Evolutionary conservation across 1,139 yeast genomes (phyloP).

Genomic region (Pichia sp.): DNA sequence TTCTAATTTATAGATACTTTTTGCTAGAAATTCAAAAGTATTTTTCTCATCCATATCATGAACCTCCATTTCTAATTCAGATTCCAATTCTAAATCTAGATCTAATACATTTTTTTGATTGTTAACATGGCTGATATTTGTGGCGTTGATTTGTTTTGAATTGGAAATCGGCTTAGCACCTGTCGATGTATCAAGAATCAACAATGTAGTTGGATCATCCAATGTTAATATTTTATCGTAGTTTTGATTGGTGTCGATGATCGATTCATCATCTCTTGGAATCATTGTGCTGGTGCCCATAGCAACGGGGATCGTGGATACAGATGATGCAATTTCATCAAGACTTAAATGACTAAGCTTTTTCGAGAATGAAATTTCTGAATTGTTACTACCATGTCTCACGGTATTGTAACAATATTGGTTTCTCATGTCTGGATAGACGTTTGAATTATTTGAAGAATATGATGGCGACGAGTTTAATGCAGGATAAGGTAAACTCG

Average conservation of each 20-base stretch:
- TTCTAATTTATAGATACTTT: neutral
- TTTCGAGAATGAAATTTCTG: too few species aligned
- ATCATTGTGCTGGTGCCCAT: too few species aligned
- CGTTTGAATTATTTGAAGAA: too few species aligned
- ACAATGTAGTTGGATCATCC: neutral
- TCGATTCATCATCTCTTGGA: neutral
- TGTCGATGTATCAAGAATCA: neutral
- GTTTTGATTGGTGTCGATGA: neutral
- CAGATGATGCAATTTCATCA: too few species aligned
- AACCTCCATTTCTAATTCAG: neutral
- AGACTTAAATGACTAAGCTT: too few species aligned
- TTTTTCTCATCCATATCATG: neutral
- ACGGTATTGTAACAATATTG: too few species aligned
- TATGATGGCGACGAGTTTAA: too few species aligned
- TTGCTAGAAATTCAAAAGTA: neutral
- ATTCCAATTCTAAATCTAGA: neutral
- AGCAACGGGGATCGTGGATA: too few species aligned
- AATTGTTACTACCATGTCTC: too few species aligned
- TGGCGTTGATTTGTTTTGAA: neutral
- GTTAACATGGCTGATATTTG: neutral
- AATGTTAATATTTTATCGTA: neutral
- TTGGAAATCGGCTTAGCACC: neutral
- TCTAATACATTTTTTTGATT: neutral
- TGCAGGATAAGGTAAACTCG: too few species aligned
- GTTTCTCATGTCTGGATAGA: too few species aligned